Percentiles rank a stretch among this genome's conserved stretches.
These are phyloP conservation scores for Hypoxylon subgilvum DNA, from an alignment of 495 filamentous ascomycete genomes.

Conservation along the genomic window DNA sequence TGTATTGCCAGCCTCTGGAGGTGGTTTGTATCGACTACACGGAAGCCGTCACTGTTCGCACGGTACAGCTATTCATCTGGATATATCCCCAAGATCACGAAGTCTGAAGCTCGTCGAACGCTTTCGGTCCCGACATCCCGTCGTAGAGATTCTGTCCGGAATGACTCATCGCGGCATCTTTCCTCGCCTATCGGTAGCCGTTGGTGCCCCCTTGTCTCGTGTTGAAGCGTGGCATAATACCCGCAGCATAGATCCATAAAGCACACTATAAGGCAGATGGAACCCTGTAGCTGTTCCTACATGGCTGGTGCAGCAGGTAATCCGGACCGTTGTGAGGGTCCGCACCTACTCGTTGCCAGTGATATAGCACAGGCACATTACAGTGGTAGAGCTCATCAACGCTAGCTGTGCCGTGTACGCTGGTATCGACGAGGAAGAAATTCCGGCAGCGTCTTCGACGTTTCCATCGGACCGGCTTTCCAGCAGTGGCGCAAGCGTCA, in stretches of 20 bases:
- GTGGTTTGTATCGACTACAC: constrained; percentile 33
- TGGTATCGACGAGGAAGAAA: not conserved
- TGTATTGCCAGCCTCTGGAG: not conserved
- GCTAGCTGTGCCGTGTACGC: not conserved
- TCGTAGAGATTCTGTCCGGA: not conserved
- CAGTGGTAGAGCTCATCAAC: not conserved
- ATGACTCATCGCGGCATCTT: not conserved
- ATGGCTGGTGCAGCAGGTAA: not conserved
- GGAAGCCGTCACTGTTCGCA: constrained; percentile 18
- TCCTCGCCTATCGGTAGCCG: constrained; percentile 1
- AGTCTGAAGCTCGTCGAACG: not conserved
- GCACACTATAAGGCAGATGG: constrained; percentile 20
- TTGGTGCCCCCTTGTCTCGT: not conserved
- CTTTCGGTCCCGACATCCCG: constrained; percentile 16
- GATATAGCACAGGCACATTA: not conserved
- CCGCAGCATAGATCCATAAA: constrained; percentile 3
- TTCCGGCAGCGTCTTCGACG: not conserved
- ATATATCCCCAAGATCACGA: not conserved
- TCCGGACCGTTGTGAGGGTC: not conserved
- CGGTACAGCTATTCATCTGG: constrained; percentile 5
- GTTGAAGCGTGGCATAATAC: not conserved
- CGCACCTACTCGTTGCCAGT: not conserved
- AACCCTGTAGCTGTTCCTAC: constrained; percentile 9
- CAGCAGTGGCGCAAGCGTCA: constrained; percentile 12
- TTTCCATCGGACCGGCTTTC: constrained; percentile 33